These are phyloP conservation scores for Russula sp. DNA, from an alignment of 768 basidiomycete genomes.

Conservation along the genomic window DNA sequence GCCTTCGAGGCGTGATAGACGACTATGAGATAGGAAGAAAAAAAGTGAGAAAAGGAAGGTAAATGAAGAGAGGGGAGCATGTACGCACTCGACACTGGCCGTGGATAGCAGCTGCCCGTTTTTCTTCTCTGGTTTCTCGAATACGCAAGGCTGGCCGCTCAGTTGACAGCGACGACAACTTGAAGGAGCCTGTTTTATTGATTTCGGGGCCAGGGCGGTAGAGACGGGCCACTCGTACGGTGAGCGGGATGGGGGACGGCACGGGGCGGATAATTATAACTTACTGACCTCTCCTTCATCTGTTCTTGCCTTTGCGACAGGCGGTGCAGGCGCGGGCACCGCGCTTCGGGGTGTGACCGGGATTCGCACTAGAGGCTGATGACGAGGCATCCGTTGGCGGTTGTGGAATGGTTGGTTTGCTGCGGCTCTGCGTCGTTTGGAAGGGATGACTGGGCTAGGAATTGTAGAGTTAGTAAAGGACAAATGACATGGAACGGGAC, in stretches of 20 bases:
- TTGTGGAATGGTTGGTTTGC: slow-evolving; percentile 30
- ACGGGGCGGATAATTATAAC: slow-evolving; percentile 24
- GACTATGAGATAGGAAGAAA: slow-evolving; percentile 44
- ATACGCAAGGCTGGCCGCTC: slow-evolving; percentile 75
- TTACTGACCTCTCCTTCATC: slow-evolving; percentile 88
- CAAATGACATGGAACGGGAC: slow-evolving; percentile 54
- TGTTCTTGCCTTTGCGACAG: slow-evolving; percentile 89
- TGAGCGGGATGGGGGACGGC: slow-evolving; percentile 46
- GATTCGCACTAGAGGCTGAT: slow-evolving; percentile 35
- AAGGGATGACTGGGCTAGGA: slow-evolving; percentile 53
- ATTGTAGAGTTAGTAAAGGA: slow-evolving; percentile 57
- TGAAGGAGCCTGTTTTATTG: slow-evolving; percentile 68
- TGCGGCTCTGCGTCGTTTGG: slow-evolving; percentile 51
- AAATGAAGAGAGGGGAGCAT: slow-evolving; percentile 31
- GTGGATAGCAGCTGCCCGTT: slow-evolving; percentile 54
- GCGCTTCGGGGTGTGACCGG: slow-evolving; percentile 78
- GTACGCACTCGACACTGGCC: slow-evolving; percentile 69
- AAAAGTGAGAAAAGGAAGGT: slow-evolving; percentile 18
- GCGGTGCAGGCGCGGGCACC: slow-evolving; percentile 87
- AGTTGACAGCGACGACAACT: slow-evolving; percentile 84
- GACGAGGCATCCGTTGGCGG: slow-evolving; percentile 34
- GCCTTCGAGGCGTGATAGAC: slow-evolving; percentile 81
- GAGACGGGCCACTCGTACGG: slow-evolving; percentile 54
- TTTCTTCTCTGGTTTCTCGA: slow-evolving; percentile 93
- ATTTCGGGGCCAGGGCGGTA: slow-evolving; percentile 61